Base-by-base conservation (phyloP, 1,139 yeast species). In the Suhomyces bolitotheri region DNA sequence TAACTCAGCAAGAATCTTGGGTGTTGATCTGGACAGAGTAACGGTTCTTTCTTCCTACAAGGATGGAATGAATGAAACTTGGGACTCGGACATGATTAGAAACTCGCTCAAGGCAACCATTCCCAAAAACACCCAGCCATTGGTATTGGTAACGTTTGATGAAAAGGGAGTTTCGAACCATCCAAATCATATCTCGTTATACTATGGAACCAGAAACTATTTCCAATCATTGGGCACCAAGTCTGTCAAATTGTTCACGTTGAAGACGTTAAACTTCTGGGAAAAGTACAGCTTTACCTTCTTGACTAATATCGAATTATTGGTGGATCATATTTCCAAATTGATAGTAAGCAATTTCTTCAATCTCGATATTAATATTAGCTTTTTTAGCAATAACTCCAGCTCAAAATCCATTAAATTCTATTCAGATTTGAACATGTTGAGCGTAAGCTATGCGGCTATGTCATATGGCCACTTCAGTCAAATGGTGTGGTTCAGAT, bases 401-500 rank as follows among this genome's bases (percentile, higher is more conserved):
- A 46, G 45, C 17, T 36, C 49, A n/a, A 47, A 58, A 4, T 56
- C 68, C 16, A 49, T 75, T 21, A 63, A 61, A 41, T 60, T 80
- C 27, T 76, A 71, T 47, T 61, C 79, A 8, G 78, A 78, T 47
- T 68, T 80, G 46, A 72, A 79, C 39, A 75, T 78, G 62, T 72
- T 82, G 50, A 66, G 82, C 33, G 66, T 76, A 7, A 71, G 82
- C 23, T 68, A 80, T 39, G 75, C 83, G 0, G 86, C 96, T 4
- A 89, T 92, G 97, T 66, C 81, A 4, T 72, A 73, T 47, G 96
- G 87, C 4, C 97, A 92, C 60, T 71, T 70, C 45, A 81, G 95
- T 3, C 99, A 92, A 58, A 85, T 92, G 88, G 90, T 82, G 10
- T 92, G 97, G 97, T 92, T 84, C 60, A 72, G 99, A 46, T 87